A percentile compares a stretch with the other conserved stretches of the same genome.
phyloP scores from a whole-genome alignment of 1,139 yeast species.

The Hemisphaericaspora subhashii region DNA sequence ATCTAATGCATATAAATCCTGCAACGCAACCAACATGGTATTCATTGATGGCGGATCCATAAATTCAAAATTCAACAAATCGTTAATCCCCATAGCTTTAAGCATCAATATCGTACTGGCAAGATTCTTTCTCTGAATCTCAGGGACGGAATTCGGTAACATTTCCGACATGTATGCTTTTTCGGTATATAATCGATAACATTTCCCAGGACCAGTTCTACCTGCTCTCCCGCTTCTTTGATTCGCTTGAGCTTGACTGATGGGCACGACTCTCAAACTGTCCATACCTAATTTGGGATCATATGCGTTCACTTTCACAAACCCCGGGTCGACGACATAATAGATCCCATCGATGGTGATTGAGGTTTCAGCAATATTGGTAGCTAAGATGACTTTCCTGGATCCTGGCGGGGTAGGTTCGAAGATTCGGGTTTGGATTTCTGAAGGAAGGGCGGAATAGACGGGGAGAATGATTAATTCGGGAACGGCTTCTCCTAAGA shows the following conservation, averaged over 20 bases:
- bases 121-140: slow-evolving; percentile 87
- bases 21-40: slow-evolving; percentile 75
- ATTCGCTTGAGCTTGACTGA: slow-evolving; percentile 80
- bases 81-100: slow-evolving; percentile 93
- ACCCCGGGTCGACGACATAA: slow-evolving; percentile 81
- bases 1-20: slow-evolving; percentile 76
- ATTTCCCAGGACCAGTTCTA: slow-evolving; percentile 82
- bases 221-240: slow-evolving; percentile 88
- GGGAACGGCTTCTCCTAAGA: slow-evolving; percentile 60
- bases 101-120: slow-evolving; percentile 84
- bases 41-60: slow-evolving; percentile 92
- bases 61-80: slow-evolving; percentile 76
- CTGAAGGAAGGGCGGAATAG: slow-evolving; percentile 76
- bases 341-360: slow-evolving; percentile 77
- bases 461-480: slow-evolving; percentile 85
- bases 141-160: slow-evolving; percentile 85
- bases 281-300: slow-evolving; percentile 81
- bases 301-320: slow-evolving; percentile 74
- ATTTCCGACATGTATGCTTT: slow-evolving; percentile 70
- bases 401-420: slow-evolving; percentile 73
- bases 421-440: slow-evolving; percentile 69
- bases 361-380: slow-evolving; percentile 82
- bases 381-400: slow-evolving; percentile 73
- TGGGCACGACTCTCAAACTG: slow-evolving; percentile 67
- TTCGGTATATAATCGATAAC: slow-evolving; percentile 74